Evolutionary conservation across 805 yeast genomes (phyloP), one percentile per base, ranked within the genome.

Genomic region (Tetrapisispora pingtungensis): DNA sequence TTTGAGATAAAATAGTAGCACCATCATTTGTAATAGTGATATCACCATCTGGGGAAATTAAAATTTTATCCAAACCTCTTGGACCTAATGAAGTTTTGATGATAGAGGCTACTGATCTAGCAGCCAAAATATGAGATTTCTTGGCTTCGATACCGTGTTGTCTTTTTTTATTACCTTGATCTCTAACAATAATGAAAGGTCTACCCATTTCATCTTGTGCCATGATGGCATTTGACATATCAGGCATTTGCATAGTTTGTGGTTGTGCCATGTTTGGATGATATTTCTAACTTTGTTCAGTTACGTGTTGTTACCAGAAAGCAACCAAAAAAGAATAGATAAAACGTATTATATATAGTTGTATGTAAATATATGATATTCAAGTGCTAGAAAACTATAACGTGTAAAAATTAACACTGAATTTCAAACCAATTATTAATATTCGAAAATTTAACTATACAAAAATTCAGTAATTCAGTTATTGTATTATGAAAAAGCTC

Each of bases 201-300:
- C 98, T 81, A 18, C 99, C 99, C 89, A 84, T 86, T 67, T 93
- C 99, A 65, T 93, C 99, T 67, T 90, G 98, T 3, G 98, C 97
- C 71, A 93, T 87, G 57, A 93, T 88, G 67, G 98, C 98, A 60
- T 94, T 93, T 54, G 97, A 89, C 75, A 93, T 72, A 65, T 93
- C 98, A 34, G 96, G 96, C 84, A 69, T 68, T 49, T 63, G 68
- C 71, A 68, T 67, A 54, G 58, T 56, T 47, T 61, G 68, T 20
- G 42, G 41, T 40, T 40, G 43, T 19, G 46, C 46, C 46, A 44
- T 44, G 7, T 22, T 34, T 7, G 12, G 12, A 14, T n/a, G n/a
- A n/a, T n/a, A n/a, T n/a, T n/a, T n/a, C n/a, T n/a, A n/a, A n/a
- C n/a, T n/a, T n/a, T n/a, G n/a, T n/a, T n/a, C n/a, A n/a, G n/a